Base-by-base conservation (phyloP, 805 yeast species). In the Starmerella ratchasimensis region DNA sequence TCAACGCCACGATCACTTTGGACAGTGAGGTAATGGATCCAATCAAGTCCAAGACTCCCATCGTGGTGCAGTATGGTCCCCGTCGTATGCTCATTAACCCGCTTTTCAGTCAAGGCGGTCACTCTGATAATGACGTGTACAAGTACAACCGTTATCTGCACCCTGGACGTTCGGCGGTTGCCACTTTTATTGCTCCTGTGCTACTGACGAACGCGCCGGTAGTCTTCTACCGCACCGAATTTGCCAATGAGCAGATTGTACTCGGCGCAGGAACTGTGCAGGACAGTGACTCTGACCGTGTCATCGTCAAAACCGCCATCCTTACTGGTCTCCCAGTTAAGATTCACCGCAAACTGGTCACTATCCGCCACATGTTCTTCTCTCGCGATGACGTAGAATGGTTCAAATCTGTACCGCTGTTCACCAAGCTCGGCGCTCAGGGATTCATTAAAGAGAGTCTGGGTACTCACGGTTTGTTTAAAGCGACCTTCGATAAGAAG, bases 381-480 rank as follows among this genome's bases (percentile, higher is more conserved):
- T 82, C 77, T 53, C 63, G 81, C 9, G 82, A 80, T 33, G 99
- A 90, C 56, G 80, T 93, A 48, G 72, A 71, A 47, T 80, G 80
- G 73, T 90, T 78, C 70, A 81, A 80, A 61, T 77, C 86, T 4
- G 79, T 90, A 48, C 97, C 97, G 30, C 63, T 90, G 43, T 90
- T 83, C 60, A 86, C 97, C 29, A 83, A 81, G 58, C 69, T 76
- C 51, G 99, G 98, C 35, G 75, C 96, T 59, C 69, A 84, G 16
- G 99, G 99, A 38, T 80, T 80, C 59, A 88, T 93, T 57, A 88
- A 82, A 60, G 96, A 88, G 58, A 73, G 86, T 55, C 68, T 90
- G 64, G 99, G 99, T 62, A 90, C 98, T 2, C 98, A 90, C 57
- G 99, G 99, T 46, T 83, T 88, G 65, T 86, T 79, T 72, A 90